Evolutionary conservation across 495 filamentous ascomycete species (phyloP).

Genomic region (Neurospora sp.): DNA sequence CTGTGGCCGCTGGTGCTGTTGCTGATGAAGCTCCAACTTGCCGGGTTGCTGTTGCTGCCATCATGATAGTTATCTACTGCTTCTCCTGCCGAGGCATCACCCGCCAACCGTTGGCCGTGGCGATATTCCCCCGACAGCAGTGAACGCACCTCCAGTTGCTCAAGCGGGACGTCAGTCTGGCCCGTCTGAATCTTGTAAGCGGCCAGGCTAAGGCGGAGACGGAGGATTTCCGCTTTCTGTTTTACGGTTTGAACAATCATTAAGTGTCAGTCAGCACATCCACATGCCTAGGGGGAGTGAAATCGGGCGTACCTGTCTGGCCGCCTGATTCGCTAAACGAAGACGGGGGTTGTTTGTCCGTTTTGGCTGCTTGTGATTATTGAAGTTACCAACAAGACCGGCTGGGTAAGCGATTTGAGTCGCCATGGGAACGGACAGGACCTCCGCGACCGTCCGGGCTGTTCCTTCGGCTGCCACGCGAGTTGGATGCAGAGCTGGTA

Average conservation of each 20-base stretch:
- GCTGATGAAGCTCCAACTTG: not conserved
- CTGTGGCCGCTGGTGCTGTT: not conserved
- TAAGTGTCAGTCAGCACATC: not conserved
- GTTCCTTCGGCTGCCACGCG: not conserved
- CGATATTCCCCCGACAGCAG: conserved; percentile 2
- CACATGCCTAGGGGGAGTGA: not conserved
- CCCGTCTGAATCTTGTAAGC: conserved; percentile 45
- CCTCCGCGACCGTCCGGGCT: not conserved
- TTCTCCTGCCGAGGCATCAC: not conserved
- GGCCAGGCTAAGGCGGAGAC: conserved; percentile 40
- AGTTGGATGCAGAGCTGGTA: not conserved
- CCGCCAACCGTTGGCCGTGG: not conserved
- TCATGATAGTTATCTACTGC: not conserved
- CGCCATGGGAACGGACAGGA: not conserved
- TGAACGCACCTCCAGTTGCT: conserved; percentile 24
- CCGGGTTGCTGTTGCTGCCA: not conserved
- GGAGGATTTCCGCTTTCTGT: conserved; percentile 41
- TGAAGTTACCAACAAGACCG: not conserved
- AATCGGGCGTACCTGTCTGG: not conserved
- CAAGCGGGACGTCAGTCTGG: conserved; percentile 40
- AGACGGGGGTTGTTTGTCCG: conserved; percentile 2
- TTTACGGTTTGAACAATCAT: not conserved
- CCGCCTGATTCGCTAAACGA: not conserved
- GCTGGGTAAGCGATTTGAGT: not conserved
- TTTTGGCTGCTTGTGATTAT: not conserved